These are phyloP conservation scores for Laetiporus sulphureus DNA, from an alignment of 1,284 basidiomycete genomes.

Conservation along the genomic window DNA sequence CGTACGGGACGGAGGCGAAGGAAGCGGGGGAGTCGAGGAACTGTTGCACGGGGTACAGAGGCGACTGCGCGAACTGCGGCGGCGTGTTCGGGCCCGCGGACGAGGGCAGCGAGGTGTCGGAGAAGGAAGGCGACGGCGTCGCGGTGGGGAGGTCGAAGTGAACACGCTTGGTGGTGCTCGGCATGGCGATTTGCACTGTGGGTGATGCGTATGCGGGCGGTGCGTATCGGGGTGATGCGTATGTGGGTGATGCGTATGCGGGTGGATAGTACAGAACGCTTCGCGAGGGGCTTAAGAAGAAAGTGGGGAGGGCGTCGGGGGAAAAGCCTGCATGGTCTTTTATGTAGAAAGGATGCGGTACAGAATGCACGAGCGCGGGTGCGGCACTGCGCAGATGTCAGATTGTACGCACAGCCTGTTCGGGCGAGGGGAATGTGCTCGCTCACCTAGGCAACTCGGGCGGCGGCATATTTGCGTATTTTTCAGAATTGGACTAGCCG, in stretches of 20 bases:
- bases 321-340: no score
- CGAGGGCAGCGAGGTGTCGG: constrained; percentile 5
- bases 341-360: background rate
- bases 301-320: no score
- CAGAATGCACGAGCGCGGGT: background rate
- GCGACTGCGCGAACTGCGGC: constrained; percentile 4
- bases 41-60: background rate
- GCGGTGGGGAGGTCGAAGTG: constrained; percentile 10
- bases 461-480: no score
- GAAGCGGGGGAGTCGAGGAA: background rate
- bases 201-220: background rate
- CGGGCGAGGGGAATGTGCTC: background rate
- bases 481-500: no score
- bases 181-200: no score
- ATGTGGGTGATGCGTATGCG: background rate
- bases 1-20: background rate
- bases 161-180: constrained; percentile 5
- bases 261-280: no score
- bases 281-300: no score
- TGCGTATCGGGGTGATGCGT: background rate
- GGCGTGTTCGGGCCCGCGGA: constrained; percentile 6
- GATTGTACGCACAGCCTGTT: no score
- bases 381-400: background rate
- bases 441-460: no score
- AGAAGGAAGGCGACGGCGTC: constrained; percentile 7